Base-by-base conservation (phyloP, 257 asterid species). In the Asclepias syriaca region DNA sequence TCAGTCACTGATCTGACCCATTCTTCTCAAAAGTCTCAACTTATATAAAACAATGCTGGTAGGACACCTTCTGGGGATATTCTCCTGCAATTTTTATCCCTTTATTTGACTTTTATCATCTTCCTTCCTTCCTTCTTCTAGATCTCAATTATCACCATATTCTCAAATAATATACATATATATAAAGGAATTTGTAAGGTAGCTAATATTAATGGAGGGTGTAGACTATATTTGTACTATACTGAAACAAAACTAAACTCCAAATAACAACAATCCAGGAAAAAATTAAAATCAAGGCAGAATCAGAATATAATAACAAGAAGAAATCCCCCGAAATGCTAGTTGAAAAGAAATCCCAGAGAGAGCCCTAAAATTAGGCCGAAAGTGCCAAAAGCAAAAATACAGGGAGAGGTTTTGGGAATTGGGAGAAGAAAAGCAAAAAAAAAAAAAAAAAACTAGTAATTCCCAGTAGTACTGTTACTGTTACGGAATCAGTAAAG, bases 1-100 rank as follows among this genome's bases (percentile, higher is more conserved):
- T 66, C 71, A 53, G 32, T 39, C 34, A 1, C 64, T 50, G 49
- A 50, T n/a, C 67, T 49, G 74, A 70, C 72, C 37, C 55, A 66
- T 66, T 78, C 66, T 32, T 65, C 51, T 61, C 59, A 49, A 73
- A 70, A 48, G 59, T 67, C 24, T 46, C 59, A 13, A 48, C 22
- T 40, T 40, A 40, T 40, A 14, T 4, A 49, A 27, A 49, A 68
- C 61, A 50, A 15, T 68, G 61, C 49, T 68, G 61, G 61, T 29
- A 50, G 72, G 59, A 49, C 72, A 49, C 45, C 51, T 43, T 10
- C 21, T 49, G 72, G 72, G 72, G 49, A 68, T 68, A 24, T 59
- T 68, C 72, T 29, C 34, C 34, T 29, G 34, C 34, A 29, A 29
- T 19, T 29, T 48, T 68, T 5, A 24, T 27, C 16, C 12, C 56